phyloP scores from a whole-genome alignment of 495 filamentous ascomycete species.

The Penicillium longicatenatum region DNA sequence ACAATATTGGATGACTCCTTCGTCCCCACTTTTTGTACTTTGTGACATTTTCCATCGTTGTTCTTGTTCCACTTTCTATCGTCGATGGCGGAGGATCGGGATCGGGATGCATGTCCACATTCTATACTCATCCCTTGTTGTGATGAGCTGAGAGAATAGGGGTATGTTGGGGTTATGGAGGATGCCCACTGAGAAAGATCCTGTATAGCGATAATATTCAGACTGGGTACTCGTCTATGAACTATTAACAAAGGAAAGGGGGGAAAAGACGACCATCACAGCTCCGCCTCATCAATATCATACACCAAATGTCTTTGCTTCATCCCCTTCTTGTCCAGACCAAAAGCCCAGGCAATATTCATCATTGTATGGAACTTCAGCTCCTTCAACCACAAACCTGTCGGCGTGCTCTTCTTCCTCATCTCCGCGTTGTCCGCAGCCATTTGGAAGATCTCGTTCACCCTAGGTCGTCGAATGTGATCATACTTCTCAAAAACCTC shows the following conservation, averaged over 20 bases:
- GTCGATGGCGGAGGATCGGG: not conserved
- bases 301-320: constrained; percentile 33
- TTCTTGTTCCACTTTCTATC: not conserved
- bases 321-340: constrained; percentile 23
- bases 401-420: constrained; percentile 23
- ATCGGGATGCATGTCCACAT: not conserved
- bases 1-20: not conserved
- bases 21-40: not conserved
- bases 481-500: constrained; percentile 29
- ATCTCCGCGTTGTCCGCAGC: constrained; percentile 25
- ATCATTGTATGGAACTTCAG: constrained; percentile 14
- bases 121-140: not conserved
- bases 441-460: constrained; percentile 25
- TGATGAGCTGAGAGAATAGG: not conserved
- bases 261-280: not conserved
- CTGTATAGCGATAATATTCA: not conserved
- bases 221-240: not conserved
- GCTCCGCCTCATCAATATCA: constrained; percentile 30
- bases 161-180: not conserved
- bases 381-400: constrained; percentile 35
- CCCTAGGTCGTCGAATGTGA: constrained; percentile 32
- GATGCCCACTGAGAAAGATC: not conserved
- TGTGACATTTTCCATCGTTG: not conserved
- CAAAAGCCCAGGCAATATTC: constrained; percentile 19
- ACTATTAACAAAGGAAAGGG: not conserved